Base-by-base conservation (phyloP, 1,284 basidiomycete genomes). In the Heliocybe sulcata region DNA sequence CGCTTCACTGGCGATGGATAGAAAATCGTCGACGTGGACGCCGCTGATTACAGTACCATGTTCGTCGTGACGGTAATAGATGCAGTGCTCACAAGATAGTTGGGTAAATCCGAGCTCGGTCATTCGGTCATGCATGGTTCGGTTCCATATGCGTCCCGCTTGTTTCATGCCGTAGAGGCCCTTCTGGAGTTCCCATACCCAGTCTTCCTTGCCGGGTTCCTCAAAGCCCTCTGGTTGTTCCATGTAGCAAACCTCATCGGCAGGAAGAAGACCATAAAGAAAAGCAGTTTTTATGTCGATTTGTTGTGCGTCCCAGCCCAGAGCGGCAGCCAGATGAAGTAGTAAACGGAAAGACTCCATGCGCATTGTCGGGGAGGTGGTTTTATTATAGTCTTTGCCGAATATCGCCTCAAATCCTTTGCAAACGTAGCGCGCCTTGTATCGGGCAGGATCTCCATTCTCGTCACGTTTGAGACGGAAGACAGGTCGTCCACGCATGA, bases 241-340 rank as follows among this genome's bases (percentile, higher is more conserved):
- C 61, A 77, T 66, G 55, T 72, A 76, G 27, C 76, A 62, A 1
- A 65, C 63, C 48, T 77, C 71, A 0, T 73, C 63, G 3, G 64
- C 55, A 22, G 60, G 58, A 0, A 81, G 64, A 0, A 64, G 42
- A 1, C 72, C 73, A 59, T 77, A 71, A 0, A 77, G 64, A 58
- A 73, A 81, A 0, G 77, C 76, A 0, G 70, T 76, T 33, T 76
- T 75, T 45, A 81, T 64, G 56, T 82, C 74, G 2, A 77, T 62
- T 45, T 76, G 72, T 25, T 69, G 63, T 0, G 72, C 53, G n/a
- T 73, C 67, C 65, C 73, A 74, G 45, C 68, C 64, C 0, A 63
- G 48, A 2, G 52, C 14, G 6, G 72, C 70, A 6, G 70, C 74
- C 2, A 77, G 58, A 10, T 73, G 62, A 0, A 75, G 59, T 0